Base-by-base conservation (phyloP, 1,139 yeast species). In the Lodderomyces orthopsilosis region DNA sequence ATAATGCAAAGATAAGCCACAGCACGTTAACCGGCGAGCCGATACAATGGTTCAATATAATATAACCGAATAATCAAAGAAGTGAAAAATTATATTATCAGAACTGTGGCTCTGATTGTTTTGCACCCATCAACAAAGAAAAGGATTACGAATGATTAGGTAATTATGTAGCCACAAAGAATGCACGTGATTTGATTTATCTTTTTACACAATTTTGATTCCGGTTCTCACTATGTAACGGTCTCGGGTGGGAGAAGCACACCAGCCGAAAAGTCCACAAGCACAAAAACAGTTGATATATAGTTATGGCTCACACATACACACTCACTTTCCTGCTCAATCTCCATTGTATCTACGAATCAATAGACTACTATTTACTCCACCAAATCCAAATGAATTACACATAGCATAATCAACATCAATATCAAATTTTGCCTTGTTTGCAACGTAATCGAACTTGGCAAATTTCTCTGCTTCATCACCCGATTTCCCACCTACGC, bases 351-450 rank as follows among this genome's bases (percentile, higher is more conserved):
- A 59, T 41, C 54, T 57, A 21, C 51, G 54, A 39, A 62, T 58
- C n/a, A 62, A 47, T 6, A 63, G 45, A 17, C 95, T 77, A 12
- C 95, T 85, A 62, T 94, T 94, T 6, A 95, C 90, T 12, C 99
- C 99, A 7, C 99, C 99, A 67, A 94, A 93, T 0, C 98, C 99
- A 68, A 94, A 93, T 52, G 96, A 88, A 59, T 94, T 94, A 44
- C 90, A 81, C 53, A 94, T 52, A 0, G 93, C 97, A 51, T 77
- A 74, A 6, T 74, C 57, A 8, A 87, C 58, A 3, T 60, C 55
- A 32, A 62, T 66, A 14, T 61, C 45, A 3, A 6, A 9, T 47
- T 66, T 71, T 4, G 83, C 68, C 6, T 56, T 51, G 27, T 75
- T 66, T 0, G 81, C 75, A 4, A 88, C 84, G 53, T 84, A 85